Evolutionary conservation across 139 green algal species (phyloP), one percentile per base, ranked within the genome.

Genomic region (Coelastrella sp.): DNA sequence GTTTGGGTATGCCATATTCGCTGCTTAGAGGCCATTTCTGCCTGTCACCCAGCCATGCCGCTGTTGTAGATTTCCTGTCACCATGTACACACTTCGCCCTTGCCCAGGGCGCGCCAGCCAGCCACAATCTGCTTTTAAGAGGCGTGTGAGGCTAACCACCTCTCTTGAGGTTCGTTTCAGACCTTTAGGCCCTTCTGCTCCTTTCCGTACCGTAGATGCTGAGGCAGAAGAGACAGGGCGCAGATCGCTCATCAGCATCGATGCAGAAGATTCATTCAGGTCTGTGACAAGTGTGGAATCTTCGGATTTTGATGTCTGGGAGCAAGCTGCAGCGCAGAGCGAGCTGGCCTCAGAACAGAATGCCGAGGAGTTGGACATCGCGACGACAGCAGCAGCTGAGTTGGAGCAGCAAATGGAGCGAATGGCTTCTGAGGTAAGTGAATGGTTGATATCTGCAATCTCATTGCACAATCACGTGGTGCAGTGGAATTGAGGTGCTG

Each of bases 221-320:
- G 84, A 88, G 84, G 84, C 84, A 68, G 84, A 88, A n/a, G 84
- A 57, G 84, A 81, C 49, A 22, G 68, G 61, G 8, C 81, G 81
- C 24, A 8, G n/a, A 20, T 86, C 61, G 10, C 57, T 49, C n/a
- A 11, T 59, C 81, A 24, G 14, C 59, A 24, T 12, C 17, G 68
- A 76, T 27, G 17, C n/a, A 19, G 68, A 76, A 24, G 68, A 76
- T 27, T 8, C n/a, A 24, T 24, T 76, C 3, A 24, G 10, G 15
- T 76, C 68, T 27, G 68, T 76, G 19, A 76, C 8, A 27, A 76
- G 15, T 24, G 68, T 19, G 24, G 68, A 76, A 35, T 27, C 68
- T 1, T 15, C 24, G 1, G 68, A 76, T 11, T 27, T 49, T 35
- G 68, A 76, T n/a, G 35, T 49, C 35, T 1, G 35, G 1, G 35